phyloP scores from a whole-genome alignment of 176 grass and related monocot genomes.

The Zizania latifolia region DNA sequence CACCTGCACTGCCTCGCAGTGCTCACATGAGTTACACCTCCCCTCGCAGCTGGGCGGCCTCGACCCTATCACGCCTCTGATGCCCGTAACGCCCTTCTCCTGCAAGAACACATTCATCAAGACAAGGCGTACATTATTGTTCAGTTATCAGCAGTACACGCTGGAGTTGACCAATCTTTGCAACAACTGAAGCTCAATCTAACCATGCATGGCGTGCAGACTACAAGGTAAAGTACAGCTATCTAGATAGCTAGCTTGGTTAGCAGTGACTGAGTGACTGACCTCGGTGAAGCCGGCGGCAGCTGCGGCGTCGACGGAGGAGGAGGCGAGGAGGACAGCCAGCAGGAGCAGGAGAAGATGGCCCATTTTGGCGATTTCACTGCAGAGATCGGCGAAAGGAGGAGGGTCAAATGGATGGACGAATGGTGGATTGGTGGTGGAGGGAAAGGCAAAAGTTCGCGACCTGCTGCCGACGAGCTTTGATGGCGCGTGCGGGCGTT shows the following conservation, averaged over 20 bases:
- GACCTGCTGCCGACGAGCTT: not conserved
- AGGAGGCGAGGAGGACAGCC: constrained; percentile 20
- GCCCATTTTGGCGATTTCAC: constrained; percentile 34
- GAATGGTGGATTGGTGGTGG: no score
- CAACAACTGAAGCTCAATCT: no score
- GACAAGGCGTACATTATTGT: no score
- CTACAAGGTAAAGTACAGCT: no score
- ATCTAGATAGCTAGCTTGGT: not conserved
- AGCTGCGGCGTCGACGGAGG: not conserved
- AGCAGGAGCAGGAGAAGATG: constrained; percentile 29
- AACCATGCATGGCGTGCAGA: not conserved
- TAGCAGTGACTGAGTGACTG: not conserved
- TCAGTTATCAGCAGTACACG: no score
- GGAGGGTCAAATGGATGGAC: no score
- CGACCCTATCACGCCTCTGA: constrained; percentile 43
- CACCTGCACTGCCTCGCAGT: constrained; percentile 60
- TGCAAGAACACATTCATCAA: not conserved
- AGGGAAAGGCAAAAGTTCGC: constrained; percentile 40
- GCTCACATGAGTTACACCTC: constrained; percentile 51
- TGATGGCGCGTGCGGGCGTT: constrained; percentile 39
- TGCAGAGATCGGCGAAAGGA: not conserved
- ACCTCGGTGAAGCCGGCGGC: constrained; percentile 31
- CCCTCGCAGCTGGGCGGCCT: constrained; percentile 59
- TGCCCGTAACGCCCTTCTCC: constrained; percentile 18
- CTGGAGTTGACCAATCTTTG: not conserved